Conservation (phyloP, 2,329 filamentous ascomycete genomes). For the Neodidymelliopsis sp. region DNA sequence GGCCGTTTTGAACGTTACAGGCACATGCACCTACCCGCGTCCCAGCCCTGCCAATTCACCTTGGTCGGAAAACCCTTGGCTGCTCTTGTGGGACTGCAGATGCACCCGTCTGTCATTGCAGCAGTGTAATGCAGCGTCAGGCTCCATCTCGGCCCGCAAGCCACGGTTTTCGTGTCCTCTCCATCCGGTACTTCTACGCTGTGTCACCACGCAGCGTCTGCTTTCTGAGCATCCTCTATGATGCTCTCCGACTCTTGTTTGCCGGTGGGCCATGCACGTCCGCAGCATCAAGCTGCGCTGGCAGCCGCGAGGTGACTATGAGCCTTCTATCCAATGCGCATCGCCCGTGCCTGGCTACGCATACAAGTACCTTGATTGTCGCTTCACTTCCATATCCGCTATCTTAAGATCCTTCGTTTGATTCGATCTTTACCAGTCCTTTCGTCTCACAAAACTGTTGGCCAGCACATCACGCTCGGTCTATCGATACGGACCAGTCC, state of each 20-base stretch:
- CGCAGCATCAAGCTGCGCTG: constrained; percentile 40
- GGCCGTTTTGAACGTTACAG: constrained; percentile 14
- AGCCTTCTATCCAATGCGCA: constrained; percentile 33
- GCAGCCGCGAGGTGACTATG: constrained; percentile 47
- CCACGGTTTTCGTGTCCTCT: constrained; percentile 18
- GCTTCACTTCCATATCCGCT: constrained; percentile 42
- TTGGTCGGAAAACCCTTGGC: constrained; percentile 32
- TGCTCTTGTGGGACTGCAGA: constrained; percentile 22
- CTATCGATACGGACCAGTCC: constrained; percentile 21
- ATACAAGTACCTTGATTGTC: constrained; percentile 42
- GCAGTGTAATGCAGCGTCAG: constrained; percentile 30
- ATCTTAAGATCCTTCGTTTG: constrained; percentile 17
- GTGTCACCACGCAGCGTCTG: constrained; percentile 25
- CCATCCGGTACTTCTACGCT: constrained; percentile 18
- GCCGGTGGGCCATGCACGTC: constrained; percentile 12
- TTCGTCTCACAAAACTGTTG: constrained; percentile 42
- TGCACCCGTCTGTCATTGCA: constrained; percentile 8
- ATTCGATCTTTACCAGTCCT: constrained; percentile 29
- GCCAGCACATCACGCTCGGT: constrained; percentile 30
- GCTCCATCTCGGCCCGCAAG: constrained; percentile 23
- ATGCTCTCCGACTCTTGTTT: constrained; percentile 35
- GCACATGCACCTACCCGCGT: constrained; percentile 37
- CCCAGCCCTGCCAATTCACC: constrained; percentile 19
- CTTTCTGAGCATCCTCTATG: constrained; percentile 18
- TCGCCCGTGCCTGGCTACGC: constrained; percentile 25